These are phyloP conservation scores for Anisodus acutangulus DNA, from an alignment of 257 asterid genomes.

Conservation along the genomic window DNA sequence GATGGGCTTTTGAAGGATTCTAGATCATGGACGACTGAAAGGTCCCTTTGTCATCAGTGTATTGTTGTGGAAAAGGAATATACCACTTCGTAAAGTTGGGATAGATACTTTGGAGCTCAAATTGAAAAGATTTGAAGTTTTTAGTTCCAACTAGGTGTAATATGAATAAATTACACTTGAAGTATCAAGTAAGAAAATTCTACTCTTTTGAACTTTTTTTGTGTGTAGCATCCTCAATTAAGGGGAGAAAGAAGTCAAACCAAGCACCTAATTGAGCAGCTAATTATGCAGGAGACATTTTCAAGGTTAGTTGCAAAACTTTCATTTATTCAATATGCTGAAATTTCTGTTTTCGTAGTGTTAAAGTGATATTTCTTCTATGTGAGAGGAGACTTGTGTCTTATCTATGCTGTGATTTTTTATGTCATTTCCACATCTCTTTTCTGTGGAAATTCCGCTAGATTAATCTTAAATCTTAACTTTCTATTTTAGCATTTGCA, in stretches of 20 bases:
- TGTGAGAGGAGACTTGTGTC: not conserved
- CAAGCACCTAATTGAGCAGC: slow-evolving; percentile 66
- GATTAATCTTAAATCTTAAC: not conserved
- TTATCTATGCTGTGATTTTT: not conserved
- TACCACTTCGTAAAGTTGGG: not conserved
- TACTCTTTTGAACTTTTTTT: not conserved
- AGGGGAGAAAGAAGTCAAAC: slow-evolving; percentile 51
- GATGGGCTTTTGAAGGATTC: not conserved
- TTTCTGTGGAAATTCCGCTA: not conserved
- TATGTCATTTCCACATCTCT: not conserved
- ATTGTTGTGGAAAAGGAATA: not conserved
- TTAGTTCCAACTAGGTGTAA: not conserved
- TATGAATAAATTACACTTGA: slow-evolving; percentile 9
- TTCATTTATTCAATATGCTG: slow-evolving; percentile 1
- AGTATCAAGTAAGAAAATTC: not conserved
- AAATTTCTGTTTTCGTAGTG: not conserved
- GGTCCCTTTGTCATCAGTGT: not conserved
- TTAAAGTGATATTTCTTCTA: not conserved
- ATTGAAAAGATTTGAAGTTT: not conserved
- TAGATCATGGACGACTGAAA: not conserved
- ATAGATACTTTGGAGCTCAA: slow-evolving; percentile 15
- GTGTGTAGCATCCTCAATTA: slow-evolving; percentile 41
- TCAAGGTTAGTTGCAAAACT: slow-evolving; percentile 62
- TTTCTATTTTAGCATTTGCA: not conserved
- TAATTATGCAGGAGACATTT: slow-evolving; percentile 70